phyloP scores from a whole-genome alignment of 2,329 filamentous ascomycete species.

The Trichoderma endophyticum region DNA sequence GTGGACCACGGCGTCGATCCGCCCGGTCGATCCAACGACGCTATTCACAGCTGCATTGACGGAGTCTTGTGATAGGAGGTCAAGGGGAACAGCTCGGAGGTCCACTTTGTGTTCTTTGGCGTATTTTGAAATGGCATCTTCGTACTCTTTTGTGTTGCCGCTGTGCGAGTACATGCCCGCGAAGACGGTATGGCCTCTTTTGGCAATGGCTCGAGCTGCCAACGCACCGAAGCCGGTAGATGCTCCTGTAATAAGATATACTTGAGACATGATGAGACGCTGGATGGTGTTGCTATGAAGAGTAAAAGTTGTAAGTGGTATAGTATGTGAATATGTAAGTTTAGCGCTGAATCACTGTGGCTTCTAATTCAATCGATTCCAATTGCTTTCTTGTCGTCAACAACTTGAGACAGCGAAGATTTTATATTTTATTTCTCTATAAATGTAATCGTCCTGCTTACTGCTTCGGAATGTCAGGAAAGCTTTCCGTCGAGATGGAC shows the following conservation, averaged over 20 bases:
- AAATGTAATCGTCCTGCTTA: not conserved
- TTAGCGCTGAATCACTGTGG: too few relatives aligned
- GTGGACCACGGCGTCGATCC: constrained; percentile 12
- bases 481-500: not conserved
- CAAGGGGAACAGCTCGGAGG: not conserved
- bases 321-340: not conserved
- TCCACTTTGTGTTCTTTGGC: constrained; percentile 4
- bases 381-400: too few relatives aligned
- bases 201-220: constrained; percentile 10
- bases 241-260: constrained; percentile 8
- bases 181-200: constrained; percentile 9
- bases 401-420: not conserved
- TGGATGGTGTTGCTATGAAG: not conserved
- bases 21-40: not conserved
- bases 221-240: constrained; percentile 5
- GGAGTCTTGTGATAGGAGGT: constrained; percentile 1
- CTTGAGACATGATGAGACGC: not conserved
- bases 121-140: not conserved
- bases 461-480: not conserved
- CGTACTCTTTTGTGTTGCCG: constrained; percentile 3
- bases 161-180: constrained; percentile 6
- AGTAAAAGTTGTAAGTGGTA: not conserved
- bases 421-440: not conserved
- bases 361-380: not conserved
- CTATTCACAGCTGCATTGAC: not conserved